phyloP scores from a whole-genome alignment of 2,329 filamentous ascomycete species.

The Bipolaris oryzae region DNA sequence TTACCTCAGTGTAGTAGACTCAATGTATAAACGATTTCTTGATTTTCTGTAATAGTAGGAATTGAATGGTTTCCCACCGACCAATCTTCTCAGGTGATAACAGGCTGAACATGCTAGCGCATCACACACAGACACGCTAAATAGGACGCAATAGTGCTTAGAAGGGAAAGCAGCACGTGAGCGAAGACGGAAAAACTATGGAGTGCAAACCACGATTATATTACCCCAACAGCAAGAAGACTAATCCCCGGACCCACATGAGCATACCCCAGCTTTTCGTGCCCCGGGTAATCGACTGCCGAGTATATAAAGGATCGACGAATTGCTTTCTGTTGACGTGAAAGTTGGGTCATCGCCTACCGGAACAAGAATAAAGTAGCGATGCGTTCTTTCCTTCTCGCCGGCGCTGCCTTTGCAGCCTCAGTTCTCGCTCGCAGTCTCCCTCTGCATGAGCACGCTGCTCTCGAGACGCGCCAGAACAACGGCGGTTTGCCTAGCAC shows the following conservation, averaged over 20 bases:
- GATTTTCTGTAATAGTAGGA: neutral
- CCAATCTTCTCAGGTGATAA: neutral
- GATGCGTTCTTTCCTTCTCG: slow-evolving; percentile 15
- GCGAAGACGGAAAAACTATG: neutral
- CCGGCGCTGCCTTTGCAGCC: slow-evolving; percentile 15
- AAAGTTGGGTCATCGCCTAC: neutral
- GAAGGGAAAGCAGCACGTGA: neutral
- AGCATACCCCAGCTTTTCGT: neutral
- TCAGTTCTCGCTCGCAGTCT: slow-evolving; percentile 16
- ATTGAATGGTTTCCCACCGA: neutral
- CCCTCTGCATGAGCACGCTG: neutral
- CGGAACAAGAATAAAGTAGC: neutral
- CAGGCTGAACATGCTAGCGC: neutral
- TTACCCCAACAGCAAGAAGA: neutral
- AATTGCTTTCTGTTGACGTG: neutral
- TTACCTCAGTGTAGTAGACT: neutral
- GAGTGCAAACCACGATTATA: neutral
- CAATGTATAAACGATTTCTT: neutral
- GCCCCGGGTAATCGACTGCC: neutral
- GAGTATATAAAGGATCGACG: slow-evolving; percentile 1
- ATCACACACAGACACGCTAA: neutral
- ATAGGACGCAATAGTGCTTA: neutral
- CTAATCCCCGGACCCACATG: neutral
- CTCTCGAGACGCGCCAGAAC: slow-evolving; percentile 3
- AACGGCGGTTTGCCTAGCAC: slow-evolving; percentile 27